Evolutionary conservation across 1,284 basidiomycete species (phyloP).

Genomic region (Neolentinus lepideus): DNA sequence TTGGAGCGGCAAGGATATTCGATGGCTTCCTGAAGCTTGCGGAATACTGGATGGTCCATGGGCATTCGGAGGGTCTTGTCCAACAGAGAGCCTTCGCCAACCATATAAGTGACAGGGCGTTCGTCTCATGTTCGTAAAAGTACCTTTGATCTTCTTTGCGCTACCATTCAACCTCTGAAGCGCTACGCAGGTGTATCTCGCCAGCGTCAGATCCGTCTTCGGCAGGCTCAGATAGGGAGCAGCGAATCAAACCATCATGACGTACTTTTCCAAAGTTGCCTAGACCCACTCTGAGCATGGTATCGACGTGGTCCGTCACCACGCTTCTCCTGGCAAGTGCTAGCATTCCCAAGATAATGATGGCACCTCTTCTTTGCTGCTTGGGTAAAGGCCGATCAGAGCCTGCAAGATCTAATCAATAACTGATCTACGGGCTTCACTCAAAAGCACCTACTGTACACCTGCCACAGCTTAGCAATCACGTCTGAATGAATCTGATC

Average conservation of each 20-base stretch:
- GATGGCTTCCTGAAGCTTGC: conserved; percentile 73
- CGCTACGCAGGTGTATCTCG: conserved; percentile 91
- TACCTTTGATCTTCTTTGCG: conserved; percentile 95
- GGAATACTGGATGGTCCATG: conserved; percentile 87
- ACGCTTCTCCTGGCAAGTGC: conserved; percentile 82
- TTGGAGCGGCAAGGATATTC: conserved; percentile 75
- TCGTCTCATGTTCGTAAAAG: neutral
- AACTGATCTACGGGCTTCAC: neutral
- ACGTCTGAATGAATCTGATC: conserved; percentile 80
- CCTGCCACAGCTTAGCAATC: conserved; percentile 89
- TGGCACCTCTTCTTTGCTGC: conserved; percentile 85
- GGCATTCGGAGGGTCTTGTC: conserved; percentile 85
- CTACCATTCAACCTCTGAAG: conserved; percentile 90
- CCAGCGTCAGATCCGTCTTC: conserved; percentile 84
- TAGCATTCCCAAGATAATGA: conserved; percentile 94
- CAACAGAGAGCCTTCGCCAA: conserved; percentile 64
- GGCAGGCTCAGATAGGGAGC: neutral
- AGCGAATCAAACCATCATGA: neutral
- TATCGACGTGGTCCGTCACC: conserved; percentile 84
- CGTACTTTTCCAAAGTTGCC: conserved; percentile 77
- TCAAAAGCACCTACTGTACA: conserved; percentile 66
- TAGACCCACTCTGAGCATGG: conserved; percentile 84
- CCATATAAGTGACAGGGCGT: neutral
- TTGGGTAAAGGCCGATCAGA: conserved; percentile 70
- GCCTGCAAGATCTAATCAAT: conserved; percentile 33